Evolutionary conservation across 2,329 filamentous ascomycete genomes (phyloP).

Genomic region (Aspergillus amoenus): DNA sequence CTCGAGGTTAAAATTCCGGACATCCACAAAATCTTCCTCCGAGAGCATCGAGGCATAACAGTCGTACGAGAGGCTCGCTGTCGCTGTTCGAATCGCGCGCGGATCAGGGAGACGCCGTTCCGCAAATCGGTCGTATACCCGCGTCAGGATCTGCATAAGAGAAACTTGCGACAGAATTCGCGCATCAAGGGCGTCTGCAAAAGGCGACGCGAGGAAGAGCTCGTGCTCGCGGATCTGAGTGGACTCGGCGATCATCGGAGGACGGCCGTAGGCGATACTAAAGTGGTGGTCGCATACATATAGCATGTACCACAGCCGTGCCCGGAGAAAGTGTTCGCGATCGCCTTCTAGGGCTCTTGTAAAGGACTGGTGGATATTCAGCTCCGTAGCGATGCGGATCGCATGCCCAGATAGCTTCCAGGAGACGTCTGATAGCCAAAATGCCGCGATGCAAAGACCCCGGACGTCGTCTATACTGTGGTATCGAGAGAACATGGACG

Average conservation of each 20-base stretch:
- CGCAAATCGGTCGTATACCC: neutral
- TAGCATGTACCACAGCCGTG: slow-evolving; percentile 34
- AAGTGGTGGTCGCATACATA: slow-evolving; percentile 42
- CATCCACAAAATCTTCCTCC: neutral
- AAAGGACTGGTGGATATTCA: slow-evolving; percentile 25
- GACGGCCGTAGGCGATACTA: slow-evolving; percentile 37
- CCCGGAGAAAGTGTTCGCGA: slow-evolving; percentile 21
- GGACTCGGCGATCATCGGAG: slow-evolving; percentile 24
- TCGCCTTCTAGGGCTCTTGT: slow-evolving; percentile 24
- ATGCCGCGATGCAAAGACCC: slow-evolving; percentile 50
- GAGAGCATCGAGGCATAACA: neutral
- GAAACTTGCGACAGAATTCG: neutral
- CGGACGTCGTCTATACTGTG: slow-evolving; percentile 41
- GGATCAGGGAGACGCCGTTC: neutral
- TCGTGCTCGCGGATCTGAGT: neutral
- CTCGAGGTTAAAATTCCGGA: neutral
- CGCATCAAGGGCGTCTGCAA: neutral
- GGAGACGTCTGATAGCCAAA: slow-evolving; percentile 49
- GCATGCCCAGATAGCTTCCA: slow-evolving; percentile 22
- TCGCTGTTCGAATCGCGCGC: neutral
- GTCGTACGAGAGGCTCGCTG: neutral
- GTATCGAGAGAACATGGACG: neutral
- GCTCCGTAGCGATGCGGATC: slow-evolving; percentile 23
- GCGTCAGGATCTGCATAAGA: neutral
- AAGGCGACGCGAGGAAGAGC: neutral